Evolutionary conservation across 2,329 filamentous ascomycete species (phyloP), one percentile per base, ranked within the genome.

Genomic region (Alternaria novae-zelandiae): DNA sequence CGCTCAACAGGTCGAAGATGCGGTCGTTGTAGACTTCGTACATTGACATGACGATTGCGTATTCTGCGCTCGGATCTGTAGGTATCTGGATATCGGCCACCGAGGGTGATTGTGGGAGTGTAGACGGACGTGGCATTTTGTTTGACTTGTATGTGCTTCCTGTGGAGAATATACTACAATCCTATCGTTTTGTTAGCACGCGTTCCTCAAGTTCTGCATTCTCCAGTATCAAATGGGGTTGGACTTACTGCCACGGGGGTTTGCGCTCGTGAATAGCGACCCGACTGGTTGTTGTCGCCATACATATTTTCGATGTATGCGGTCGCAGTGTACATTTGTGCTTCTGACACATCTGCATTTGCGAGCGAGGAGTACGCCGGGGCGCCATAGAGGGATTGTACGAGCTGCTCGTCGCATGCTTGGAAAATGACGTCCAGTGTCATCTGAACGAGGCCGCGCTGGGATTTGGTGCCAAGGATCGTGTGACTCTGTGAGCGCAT

Each of bases 1-100:
- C 84, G 0, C 91, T 91, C 1, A 99, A 84, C 0, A 99, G 88
- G 74, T 99, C 96, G 78, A 96, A 98, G 69, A 99, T 98, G 36
- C 94, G 90, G 81, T 99, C 95, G 76, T 99, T 99, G 83, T 99
- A 97, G 2, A 99, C 95, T 79, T 99, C 96, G 80, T 98, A 98
- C 94, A 99, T 99, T 57, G 94, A 97, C 21, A 99, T 86, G 11
- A 99, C 84, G 57, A 99, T 89, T 5, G 91, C 91, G 72, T 97
- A 97, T 70, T 97, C 93, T 58, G 90, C 88, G 20, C 87, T 86
- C 1, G 85, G 84, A 65, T 94, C 91, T 51, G 89, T 84, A 0
- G 88, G 85, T 0, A 96, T 85, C 5, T 86, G 83, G 46, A 97
- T 83, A 55, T 89, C 85, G 79, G 89, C 88, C 56, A 97, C 88